phyloP scores from a whole-genome alignment of 1,139 yeast species.

The Kurtzmaniella quercitrusa region DNA sequence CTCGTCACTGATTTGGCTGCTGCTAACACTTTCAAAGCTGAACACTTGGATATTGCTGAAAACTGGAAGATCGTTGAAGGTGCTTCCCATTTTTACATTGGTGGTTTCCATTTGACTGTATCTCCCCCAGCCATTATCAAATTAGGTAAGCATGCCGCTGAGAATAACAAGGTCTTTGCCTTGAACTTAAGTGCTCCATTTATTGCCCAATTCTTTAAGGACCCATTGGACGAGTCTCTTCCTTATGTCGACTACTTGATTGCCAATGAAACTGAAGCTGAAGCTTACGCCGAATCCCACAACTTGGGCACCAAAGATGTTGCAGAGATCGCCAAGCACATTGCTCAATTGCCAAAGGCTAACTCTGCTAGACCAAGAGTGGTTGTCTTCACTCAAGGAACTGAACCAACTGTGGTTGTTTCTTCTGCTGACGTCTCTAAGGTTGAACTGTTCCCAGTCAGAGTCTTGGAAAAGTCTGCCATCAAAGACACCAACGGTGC shows the following conservation, averaged over 20 bases:
- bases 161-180: constrained; percentile 73
- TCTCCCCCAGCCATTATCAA: constrained; percentile 90
- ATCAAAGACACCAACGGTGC: constrained; percentile 97
- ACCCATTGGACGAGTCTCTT: constrained; percentile 71
- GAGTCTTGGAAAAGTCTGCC: constrained; percentile 59
- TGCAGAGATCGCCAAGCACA: constrained; percentile 71
- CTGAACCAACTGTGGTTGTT: constrained; percentile 81
- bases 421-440: constrained; percentile 46
- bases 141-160: constrained; percentile 89
- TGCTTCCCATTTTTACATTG: constrained; percentile 84
- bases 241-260: constrained; percentile 90
- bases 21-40: constrained; percentile 92
- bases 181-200: constrained; percentile 96
- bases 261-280: constrained; percentile 97
- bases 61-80: constrained; percentile 84
- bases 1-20: constrained; percentile 95
- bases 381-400: constrained; percentile 89
- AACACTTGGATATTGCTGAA: constrained; percentile 82
- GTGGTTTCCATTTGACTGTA: constrained; percentile 98
- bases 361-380: constrained; percentile 72
- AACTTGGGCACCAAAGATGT: constrained; percentile 56
- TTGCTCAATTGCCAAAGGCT: constrained; percentile 76
- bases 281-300: constrained; percentile 86
- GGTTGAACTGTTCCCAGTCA: constrained; percentile 60
- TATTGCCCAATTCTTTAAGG: constrained; percentile 93